Evolutionary conservation across 305 asterid species (phyloP), one percentile per base, ranked within the genome.

Genomic region (Ruellia speciosa): DNA sequence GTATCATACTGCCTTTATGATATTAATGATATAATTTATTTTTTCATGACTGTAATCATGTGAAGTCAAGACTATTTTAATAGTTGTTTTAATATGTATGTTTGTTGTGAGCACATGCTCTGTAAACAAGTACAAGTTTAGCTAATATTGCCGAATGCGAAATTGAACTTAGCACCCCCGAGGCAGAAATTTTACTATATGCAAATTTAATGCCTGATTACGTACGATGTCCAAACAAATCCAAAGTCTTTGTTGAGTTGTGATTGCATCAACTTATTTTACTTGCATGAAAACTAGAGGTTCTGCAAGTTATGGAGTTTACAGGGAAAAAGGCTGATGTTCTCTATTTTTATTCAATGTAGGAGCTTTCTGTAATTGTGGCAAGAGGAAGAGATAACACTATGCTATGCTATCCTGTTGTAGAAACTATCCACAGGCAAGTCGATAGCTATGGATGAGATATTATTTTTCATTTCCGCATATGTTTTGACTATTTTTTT

Each of bases 291-390:
- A 37, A 37, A 7, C 12, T 37, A 37, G 41, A 37, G 41, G 41
- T 37, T 37, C 41, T 37, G 12, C 41, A 37, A 6, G 12, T 6
- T 0, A 37, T 37, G 9, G 40, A 52, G 34, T 35, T 49, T 59
- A 37, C 35, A 11, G 6, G 49, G 9, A 59, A n/a, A 43, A 52
- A 56, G 57, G 67, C 61, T 46, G 66, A 54, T 37, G 18, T 52
- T 19, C 60, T 57, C 13, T 60, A 48, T 41, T 37, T 50, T 47
- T 59, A 19, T 66, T 53, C 28, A 28, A 66, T 75, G 63, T 78
- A 92, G 96, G 99, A 92, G 81, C 90, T 92, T 56, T 84, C 99
- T 75, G 95, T 92, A 54, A 75, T 92, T 66, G 96, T 92, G 72
- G 95, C 90, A 15, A 88, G 99, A 77, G 99, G 96, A 66, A 82